Conservation (phyloP, 192 early-diverging fungal genomes). For the Paraglomus occultum region DNA sequence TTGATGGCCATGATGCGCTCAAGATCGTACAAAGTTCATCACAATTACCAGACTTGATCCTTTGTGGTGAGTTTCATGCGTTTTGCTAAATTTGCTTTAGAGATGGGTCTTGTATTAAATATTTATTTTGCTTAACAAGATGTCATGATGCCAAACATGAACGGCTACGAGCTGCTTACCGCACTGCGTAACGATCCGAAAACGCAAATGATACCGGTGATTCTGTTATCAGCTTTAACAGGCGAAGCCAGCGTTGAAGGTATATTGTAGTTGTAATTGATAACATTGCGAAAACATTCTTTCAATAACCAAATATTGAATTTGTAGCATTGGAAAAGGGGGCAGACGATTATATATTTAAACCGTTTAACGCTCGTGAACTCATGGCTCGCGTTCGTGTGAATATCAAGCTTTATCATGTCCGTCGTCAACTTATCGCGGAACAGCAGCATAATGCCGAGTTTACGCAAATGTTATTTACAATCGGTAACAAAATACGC, state of each 20-base stretch:
- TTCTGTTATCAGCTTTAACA: slow-evolving; percentile 53
- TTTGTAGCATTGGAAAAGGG: slow-evolving; percentile 45
- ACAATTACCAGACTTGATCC: slow-evolving; percentile 32
- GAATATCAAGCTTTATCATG: slow-evolving; percentile 46
- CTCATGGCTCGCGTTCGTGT: slow-evolving; percentile 54
- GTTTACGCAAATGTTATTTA: slow-evolving; percentile 41
- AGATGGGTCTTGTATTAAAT: slow-evolving; percentile 3
- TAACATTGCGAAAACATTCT: too few species aligned
- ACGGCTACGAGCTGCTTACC: slow-evolving; percentile 51
- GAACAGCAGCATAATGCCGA: slow-evolving; percentile 38
- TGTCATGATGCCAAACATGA: slow-evolving; percentile 63
- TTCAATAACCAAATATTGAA: background rate
- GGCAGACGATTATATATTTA: slow-evolving; percentile 59
- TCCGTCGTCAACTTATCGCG: slow-evolving; percentile 43
- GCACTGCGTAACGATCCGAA: slow-evolving; percentile 37
- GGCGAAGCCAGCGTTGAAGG: slow-evolving; percentile 57
- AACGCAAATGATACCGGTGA: slow-evolving; percentile 50
- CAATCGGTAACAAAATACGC: slow-evolving; percentile 37
- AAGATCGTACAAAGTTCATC: background rate
- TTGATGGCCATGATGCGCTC: slow-evolving; percentile 41
- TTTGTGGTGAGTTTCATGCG: slow-evolving; percentile 34
- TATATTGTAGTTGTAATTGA: background rate
- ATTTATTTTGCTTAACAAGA: slow-evolving; percentile 25
- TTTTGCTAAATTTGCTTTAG: background rate
- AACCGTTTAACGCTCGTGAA: slow-evolving; percentile 49